Evolutionary conservation across 2,329 filamentous ascomycete species (phyloP).

Genomic region (Alternaria postmessia): DNA sequence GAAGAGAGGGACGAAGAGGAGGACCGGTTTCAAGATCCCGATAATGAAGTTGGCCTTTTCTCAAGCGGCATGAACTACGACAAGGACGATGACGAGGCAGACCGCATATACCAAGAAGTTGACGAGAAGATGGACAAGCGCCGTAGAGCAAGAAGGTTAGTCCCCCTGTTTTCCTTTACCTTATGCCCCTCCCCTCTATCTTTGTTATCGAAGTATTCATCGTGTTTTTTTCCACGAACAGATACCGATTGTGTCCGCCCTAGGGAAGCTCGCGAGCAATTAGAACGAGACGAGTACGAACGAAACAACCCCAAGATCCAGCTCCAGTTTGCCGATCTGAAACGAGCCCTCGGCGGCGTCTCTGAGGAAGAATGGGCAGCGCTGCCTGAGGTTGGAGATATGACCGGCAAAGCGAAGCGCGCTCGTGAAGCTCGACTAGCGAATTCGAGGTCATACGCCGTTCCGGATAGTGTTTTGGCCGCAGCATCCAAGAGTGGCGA

Average conservation of each 20-base stretch:
- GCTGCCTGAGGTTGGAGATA: constrained; percentile 92
- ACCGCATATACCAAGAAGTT: constrained; percentile 92
- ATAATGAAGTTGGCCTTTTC: constrained; percentile 96
- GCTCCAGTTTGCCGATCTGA: constrained; percentile 95
- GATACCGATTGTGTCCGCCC: constrained; percentile 73
- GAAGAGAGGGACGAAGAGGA: constrained; percentile 77
- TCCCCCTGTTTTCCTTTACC: constrained; percentile 48
- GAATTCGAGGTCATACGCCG: constrained; percentile 80
- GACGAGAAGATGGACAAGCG: constrained; percentile 97
- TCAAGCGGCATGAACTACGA: constrained; percentile 90
- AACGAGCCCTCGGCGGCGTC: constrained; percentile 85
- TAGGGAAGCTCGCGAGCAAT: constrained; percentile 93
- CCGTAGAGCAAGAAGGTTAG: constrained; percentile 85
- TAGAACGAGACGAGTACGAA: constrained; percentile 94
- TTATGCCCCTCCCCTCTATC: constrained; percentile 34
- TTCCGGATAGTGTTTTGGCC: constrained; percentile 93
- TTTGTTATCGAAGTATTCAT: constrained; percentile 66
- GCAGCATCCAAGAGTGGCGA: constrained; percentile 82
- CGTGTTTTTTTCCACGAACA: constrained; percentile 71
- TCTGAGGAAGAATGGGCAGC: constrained; percentile 97
- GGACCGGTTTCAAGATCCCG: constrained; percentile 90
- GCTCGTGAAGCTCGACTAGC: constrained; percentile 80
- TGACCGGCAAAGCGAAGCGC: constrained; percentile 92
- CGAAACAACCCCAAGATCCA: constrained; percentile 97
- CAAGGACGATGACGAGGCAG: constrained; percentile 96